Base-by-base conservation (phyloP, 768 basidiomycete species). In the Serpula lacrymans region DNA sequence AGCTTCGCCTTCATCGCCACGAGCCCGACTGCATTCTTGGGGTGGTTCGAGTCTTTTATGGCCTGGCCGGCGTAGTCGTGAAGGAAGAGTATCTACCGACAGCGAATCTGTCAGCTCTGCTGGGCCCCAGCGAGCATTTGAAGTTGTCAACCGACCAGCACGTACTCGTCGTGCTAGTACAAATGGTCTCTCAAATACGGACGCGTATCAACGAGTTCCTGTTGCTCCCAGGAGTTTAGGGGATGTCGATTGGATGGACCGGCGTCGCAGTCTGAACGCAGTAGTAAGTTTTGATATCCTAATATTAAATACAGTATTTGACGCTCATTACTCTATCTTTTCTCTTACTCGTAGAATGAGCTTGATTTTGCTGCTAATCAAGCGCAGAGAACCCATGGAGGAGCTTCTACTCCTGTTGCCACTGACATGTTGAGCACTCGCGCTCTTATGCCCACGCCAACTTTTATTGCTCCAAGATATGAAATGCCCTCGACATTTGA, bases 161-260 rank as follows among this genome's bases (percentile, higher is more conserved):
- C 80, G 55, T 60, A 69, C 52, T 68, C 83, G 52, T 63, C 77
- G 77, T 67, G 73, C 60, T 12, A 75, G 73, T 34, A 63, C 53
- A 16, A 67, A 70, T 27, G 70, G 70, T 21, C 58, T 71, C 16
- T 57, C 60, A 21, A 64, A 45, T 69, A 79, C 48, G 74, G 71
- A 39, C 65, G 67, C 35, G 29, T 72, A 55, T 70, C 81, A 52
- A 47, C 69, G 57, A 54, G 64, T 58, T 52, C 75, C 53, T 53
- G 67, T 46, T 27, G 57, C 70, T 12, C 68, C 75, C 22, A 68
- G 77, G 42, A 80, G 74, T 46, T 64, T 88, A 27, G 77, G 79
- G 22, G 85, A 90, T 54, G 68, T 86, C 36, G 86, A 86, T 54
- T 90, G 88, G 88, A 65, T 88, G 24, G 75, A 82, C 42, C 76